Evolutionary conservation across 2,329 filamentous ascomycete species (phyloP), one percentile per base, ranked within the genome.

Genomic region (Leptographium flavum): DNA sequence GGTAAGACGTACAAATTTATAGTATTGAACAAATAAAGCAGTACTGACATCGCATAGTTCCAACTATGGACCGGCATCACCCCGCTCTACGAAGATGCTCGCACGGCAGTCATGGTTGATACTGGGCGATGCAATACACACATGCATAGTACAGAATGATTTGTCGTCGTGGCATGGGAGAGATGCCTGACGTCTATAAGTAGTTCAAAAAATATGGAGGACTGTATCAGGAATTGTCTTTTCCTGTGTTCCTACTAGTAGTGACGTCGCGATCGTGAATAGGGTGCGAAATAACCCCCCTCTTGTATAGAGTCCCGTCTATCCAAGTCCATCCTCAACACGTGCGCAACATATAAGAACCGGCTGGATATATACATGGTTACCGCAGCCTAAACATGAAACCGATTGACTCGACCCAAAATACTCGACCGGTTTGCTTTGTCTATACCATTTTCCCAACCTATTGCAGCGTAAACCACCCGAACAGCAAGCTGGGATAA

Each of bases 21-120:
- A 5, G 11, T 15, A 13, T 3, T 5, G 15, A 37, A 19, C 5
- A 21, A 22, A 25, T 39, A 22, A 3, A 7, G 4, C 14, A 3
- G 31, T 31, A 19, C 28, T 46, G 23, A 37, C 39, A 25, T 30
- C 6, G 35, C 21, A 27, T 54, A 85, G 79, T 90, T 87, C 62
- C 74, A 86, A 63, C 72, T 81, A 45, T 94, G 87, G 87, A 93
- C 85, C 1, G 85, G 76, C 25, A 87, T 94, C 54, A 74, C 67
- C 47, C 83, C 86, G 9, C 59, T 86, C 38, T 90, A 86, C 61
- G 64, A 69, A 6, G 73, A 83, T 59, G 83, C 83, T 30, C 74
- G 81, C 54, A 71, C 65, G 1, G 74, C 74, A 25, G 76, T 80
- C 5, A 60, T 77, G 50, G 67, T 64, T 9, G 58, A 59, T 9